Base-by-base conservation (phyloP, 202 grass and related monocot genomes). In the Musa balbisiana region DNA sequence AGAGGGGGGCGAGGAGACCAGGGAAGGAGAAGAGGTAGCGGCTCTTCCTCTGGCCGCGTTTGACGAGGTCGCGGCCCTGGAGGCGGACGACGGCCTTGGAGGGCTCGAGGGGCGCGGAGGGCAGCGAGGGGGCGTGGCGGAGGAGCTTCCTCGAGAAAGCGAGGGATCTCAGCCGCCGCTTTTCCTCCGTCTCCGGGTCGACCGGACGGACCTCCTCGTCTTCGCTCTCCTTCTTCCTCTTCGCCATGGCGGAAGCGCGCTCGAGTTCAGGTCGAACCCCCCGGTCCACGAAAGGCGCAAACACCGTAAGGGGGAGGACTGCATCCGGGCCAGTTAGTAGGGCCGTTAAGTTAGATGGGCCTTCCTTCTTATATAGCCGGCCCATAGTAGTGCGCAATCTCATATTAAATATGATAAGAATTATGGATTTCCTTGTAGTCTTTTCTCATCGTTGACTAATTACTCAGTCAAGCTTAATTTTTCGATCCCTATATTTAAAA, bases 11-110 rank as follows among this genome's bases (percentile, higher is more conserved):
- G n/a, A 98, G 86, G 71, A 93, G 88, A 55, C 94, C 90, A 2
- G 94, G 94, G 71, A 98, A 81, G 77, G 94, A 98, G 87, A 98
- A 98, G 64, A 93, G 88, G 77, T 91, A 98, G 55, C 91, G 87
- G 71, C 87, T 87, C 85, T 80, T 87, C 53, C 88, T 84, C 83
- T 93, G 88, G 16, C 78, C 86, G 0, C 85, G 82, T 33, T 90
- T 88, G 53, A 93, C 81, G 68, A 98, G 51, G 85, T 98, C 94
- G 25, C 94, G 86, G 20, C 94, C 94, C 76, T 93, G 86, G 71
- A 98, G 85, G 67, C 81, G 83, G 24, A 84, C 51, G 29, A 91
- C 83, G n/a, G 90, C 78, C 10, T 53, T 54, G 59, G 94, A 83
- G 12, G 90, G 88, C 56, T 69, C 76, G 51, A 93, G 87, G 9